Evolutionary conservation across 2,329 filamentous ascomycete genomes (phyloP).

Genomic region (Fusarium sp.): DNA sequence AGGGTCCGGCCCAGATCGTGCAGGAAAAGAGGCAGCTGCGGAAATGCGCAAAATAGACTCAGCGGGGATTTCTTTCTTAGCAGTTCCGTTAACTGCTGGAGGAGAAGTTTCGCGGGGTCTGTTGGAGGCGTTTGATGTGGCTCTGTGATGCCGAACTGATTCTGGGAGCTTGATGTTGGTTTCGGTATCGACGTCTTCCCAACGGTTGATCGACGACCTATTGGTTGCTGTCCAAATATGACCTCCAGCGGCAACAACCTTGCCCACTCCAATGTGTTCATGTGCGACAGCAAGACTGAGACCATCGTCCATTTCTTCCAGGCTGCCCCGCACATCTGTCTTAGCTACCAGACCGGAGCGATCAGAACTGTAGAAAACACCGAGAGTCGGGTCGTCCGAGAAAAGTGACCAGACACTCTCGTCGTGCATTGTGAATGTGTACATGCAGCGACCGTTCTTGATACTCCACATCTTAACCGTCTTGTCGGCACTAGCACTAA

Average conservation of each 20-base stretch:
- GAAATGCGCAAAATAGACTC: slow-evolving; percentile 85
- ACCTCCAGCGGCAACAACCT: slow-evolving; percentile 75
- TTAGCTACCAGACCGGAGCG: slow-evolving; percentile 94
- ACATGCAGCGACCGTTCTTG: slow-evolving; percentile 94
- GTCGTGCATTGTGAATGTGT: slow-evolving; percentile 98
- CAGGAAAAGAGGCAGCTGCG: slow-evolving; percentile 82
- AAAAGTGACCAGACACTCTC: slow-evolving; percentile 97
- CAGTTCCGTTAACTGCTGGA: slow-evolving; percentile 50
- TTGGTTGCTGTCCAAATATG: slow-evolving; percentile 92
- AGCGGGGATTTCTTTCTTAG: slow-evolving; percentile 76
- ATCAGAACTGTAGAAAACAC: slow-evolving; percentile 94
- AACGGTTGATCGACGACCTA: slow-evolving; percentile 91
- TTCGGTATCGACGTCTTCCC: slow-evolving; percentile 86
- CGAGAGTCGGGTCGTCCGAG: slow-evolving; percentile 86
- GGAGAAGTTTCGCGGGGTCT: slow-evolving; percentile 53
- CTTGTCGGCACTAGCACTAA: slow-evolving; percentile 95
- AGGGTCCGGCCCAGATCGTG: slow-evolving; percentile 63
- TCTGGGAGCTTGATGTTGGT: slow-evolving; percentile 75
- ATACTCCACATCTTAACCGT: slow-evolving; percentile 99
- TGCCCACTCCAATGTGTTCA: slow-evolving; percentile 85
- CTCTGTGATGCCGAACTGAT: slow-evolving; percentile 62
- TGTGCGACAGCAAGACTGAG: slow-evolving; percentile 91
- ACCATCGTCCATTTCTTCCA: slow-evolving; percentile 81
- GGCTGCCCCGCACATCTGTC: slow-evolving; percentile 84
- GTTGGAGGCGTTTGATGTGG: slow-evolving; percentile 59